A percentile compares a stretch with the other conserved stretches of the same genome.
phyloP scores from a whole-genome alignment of 2,329 filamentous ascomycete species.

The Monilinia fructigena region DNA sequence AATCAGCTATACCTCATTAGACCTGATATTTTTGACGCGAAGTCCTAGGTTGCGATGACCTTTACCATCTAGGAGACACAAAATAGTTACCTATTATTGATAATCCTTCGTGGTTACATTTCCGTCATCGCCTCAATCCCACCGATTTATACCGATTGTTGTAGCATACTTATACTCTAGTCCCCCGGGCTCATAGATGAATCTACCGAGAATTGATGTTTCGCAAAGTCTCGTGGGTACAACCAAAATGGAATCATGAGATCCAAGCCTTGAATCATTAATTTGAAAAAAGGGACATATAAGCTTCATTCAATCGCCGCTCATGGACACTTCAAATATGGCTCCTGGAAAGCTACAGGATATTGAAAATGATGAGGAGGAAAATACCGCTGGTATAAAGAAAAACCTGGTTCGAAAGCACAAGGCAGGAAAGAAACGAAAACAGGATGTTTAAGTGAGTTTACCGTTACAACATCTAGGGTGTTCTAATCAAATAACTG shows the following conservation, averaged over 20 bases:
- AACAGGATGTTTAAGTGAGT: conserved; percentile 85
- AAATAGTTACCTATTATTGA: neutral
- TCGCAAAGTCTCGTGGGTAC: conserved; percentile 16
- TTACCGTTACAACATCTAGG: neutral
- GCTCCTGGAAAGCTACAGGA: neutral
- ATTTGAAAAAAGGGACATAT: conserved; percentile 9
- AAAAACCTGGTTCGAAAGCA: conserved; percentile 35
- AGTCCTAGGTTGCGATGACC: neutral
- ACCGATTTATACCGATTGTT: neutral
- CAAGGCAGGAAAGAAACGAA: conserved; percentile 63
- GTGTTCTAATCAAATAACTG: neutral
- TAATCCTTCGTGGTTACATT: neutral
- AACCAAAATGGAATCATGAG: conserved; percentile 18
- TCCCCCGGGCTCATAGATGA: neutral
- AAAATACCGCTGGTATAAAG: conserved; percentile 22
- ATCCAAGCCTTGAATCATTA: neutral
- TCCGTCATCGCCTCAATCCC: neutral
- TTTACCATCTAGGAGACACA: neutral
- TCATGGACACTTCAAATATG: neutral
- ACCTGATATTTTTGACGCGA: neutral
- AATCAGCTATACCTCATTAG: conserved; percentile 6
- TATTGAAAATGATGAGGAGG: conserved; percentile 12
- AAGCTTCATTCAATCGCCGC: neutral
- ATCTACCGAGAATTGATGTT: conserved; percentile 5
- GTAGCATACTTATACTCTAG: conserved; percentile 1